phyloP scores from a whole-genome alignment of 805 yeast genomes.

The Brettanomyces sp. region DNA sequence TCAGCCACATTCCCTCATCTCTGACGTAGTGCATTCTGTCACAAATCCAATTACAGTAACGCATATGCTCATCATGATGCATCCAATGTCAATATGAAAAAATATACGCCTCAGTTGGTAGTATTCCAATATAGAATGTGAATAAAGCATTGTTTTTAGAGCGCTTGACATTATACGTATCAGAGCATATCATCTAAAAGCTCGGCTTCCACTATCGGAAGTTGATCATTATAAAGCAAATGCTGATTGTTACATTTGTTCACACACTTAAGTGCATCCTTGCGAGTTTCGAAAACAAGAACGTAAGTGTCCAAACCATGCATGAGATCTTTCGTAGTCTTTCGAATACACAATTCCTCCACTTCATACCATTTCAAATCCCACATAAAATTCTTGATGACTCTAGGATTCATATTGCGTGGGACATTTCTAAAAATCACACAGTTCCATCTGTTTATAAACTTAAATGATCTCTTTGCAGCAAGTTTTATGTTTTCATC shows the following conservation, averaged over 20 bases:
- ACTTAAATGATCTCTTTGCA: not conserved
- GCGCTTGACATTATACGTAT: not conserved
- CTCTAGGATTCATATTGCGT: conserved; percentile 27
- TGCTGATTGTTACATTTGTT: conserved; percentile 41
- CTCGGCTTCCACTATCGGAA: conserved; percentile 27
- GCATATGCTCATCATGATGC: no score
- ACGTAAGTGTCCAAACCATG: conserved; percentile 22
- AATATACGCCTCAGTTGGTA: no score
- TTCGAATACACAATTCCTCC: conserved; percentile 11
- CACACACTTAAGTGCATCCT: conserved; percentile 43
- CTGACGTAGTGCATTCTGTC: no score
- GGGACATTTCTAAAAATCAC: conserved; percentile 40
- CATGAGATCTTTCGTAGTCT: conserved; percentile 4
- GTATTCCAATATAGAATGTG: no score
- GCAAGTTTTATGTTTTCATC: not conserved
- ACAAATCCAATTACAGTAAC: no score
- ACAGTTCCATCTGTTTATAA: conserved; percentile 15
- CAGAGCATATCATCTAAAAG: conserved; percentile 11
- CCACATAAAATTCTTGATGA: conserved; percentile 34
- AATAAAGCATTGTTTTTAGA: no score
- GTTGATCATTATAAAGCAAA: conserved; percentile 18
- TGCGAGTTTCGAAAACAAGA: conserved; percentile 33
- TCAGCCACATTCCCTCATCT: no score
- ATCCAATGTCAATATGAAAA: no score
- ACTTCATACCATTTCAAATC: conserved; percentile 34